Conservation (phyloP, 225 moss, liverwort and hornwort genomes). For the Climacium dendroides region DNA sequence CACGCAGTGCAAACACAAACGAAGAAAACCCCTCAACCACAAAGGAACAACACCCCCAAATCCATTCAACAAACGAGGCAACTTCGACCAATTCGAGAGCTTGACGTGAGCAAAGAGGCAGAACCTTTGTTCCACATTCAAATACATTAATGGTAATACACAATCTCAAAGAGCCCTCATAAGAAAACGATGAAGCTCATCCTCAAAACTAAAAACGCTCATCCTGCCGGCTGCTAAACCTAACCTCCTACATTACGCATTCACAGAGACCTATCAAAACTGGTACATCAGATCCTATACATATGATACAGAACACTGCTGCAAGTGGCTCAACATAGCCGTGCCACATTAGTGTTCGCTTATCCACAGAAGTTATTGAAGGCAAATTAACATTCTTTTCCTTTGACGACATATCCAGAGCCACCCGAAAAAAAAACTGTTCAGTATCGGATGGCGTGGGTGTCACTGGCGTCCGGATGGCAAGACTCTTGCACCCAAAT, state of each 20-base stretch:
- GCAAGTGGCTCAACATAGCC: background rate
- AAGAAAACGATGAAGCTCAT: background rate
- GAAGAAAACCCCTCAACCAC: background rate
- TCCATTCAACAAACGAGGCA: background rate
- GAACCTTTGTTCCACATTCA: constrained; percentile 13
- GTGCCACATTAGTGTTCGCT: background rate
- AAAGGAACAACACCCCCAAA: background rate
- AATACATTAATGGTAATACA: background rate
- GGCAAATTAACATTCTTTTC: background rate
- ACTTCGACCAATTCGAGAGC: background rate
- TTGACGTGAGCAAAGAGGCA: background rate
- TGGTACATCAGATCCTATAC: constrained; percentile 20
- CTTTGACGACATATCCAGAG: background rate
- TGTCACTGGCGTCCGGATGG: constrained; percentile 22
- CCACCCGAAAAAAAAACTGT: background rate
- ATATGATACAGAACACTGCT: constrained; percentile 17
- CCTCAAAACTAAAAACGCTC: background rate
- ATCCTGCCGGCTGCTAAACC: background rate
- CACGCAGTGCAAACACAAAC: no score
- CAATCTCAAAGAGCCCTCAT: background rate
- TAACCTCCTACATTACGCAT: background rate
- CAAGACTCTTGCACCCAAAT: constrained; percentile 54
- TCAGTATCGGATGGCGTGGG: constrained; percentile 39
- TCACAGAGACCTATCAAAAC: constrained; percentile 9
- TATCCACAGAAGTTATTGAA: background rate